phyloP scores from a whole-genome alignment of 768 basidiomycete species.

The Boletus eberwhitei region DNA sequence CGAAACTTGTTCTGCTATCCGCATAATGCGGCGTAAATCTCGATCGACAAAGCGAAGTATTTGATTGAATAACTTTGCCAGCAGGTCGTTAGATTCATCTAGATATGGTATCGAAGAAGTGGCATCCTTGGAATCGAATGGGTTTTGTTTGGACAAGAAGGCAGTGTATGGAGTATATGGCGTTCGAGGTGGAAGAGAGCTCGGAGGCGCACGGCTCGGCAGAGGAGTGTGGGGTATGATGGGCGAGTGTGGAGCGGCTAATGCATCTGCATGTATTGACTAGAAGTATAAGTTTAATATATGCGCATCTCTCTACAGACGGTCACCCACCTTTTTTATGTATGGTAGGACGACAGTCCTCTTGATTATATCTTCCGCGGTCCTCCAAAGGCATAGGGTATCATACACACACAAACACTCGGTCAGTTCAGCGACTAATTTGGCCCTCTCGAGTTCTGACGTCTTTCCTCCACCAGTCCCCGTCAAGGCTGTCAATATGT shows the following conservation, averaged over 20 bases:
- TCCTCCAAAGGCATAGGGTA: conserved; percentile 72
- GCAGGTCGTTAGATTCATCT: conserved; percentile 62
- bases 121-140: conserved; percentile 32
- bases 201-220: conserved; percentile 11
- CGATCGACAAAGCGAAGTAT: conserved; percentile 78
- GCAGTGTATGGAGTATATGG: conserved; percentile 54
- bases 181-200: conserved; percentile 48
- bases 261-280: conserved; percentile 73
- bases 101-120: conserved; percentile 48
- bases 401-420: conserved; percentile 84
- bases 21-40: conserved; percentile 72
- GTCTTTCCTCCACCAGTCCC: conserved; percentile 46
- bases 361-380: conserved; percentile 85
- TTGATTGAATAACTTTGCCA: conserved; percentile 78
- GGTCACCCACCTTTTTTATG: conserved; percentile 60
- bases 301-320: background rate
- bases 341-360: conserved; percentile 70
- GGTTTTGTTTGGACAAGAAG: conserved; percentile 40
- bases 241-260: conserved; percentile 69
- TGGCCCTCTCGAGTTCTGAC: conserved; percentile 63
- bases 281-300: conserved; percentile 29
- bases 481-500: conserved; percentile 51
- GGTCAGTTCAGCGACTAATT: conserved; percentile 60
- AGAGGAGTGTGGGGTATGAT: conserved; percentile 76
- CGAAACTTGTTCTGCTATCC: conserved; percentile 66